A percentile compares a stretch with the other conserved stretches of the same genome.
Conservation (phyloP, 2,329 filamentous ascomycete species). For the Epichloe hybrida region DNA sequence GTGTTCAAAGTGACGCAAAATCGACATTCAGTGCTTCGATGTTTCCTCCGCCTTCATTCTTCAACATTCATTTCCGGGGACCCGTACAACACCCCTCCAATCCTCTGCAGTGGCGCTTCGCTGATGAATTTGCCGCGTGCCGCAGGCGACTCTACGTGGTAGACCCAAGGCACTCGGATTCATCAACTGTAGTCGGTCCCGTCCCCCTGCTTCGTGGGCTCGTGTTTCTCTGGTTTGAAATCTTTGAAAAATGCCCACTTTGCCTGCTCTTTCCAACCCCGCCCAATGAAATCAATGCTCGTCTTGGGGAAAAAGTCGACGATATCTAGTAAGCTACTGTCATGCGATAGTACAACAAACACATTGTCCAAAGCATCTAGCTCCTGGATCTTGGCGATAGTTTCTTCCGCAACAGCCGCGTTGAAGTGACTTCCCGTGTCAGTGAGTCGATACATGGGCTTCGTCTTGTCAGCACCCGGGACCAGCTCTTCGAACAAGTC, state of each 20-base stretch:
- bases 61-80: too few relatives aligned
- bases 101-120: too few relatives aligned
- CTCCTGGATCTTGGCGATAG: not conserved
- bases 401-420: not conserved
- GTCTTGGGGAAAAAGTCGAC: not conserved
- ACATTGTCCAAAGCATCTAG: constrained; percentile 1
- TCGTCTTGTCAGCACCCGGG: not conserved
- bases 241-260: constrained; percentile 1
- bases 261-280: not conserved
- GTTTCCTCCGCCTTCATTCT: too few relatives aligned
- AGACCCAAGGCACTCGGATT: too few relatives aligned
- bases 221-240: not conserved
- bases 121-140: too few relatives aligned
- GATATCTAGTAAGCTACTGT: not conserved
- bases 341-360: not conserved
- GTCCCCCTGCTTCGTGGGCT: too few relatives aligned
- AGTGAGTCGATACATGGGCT: not conserved
- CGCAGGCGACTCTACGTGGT: too few relatives aligned
- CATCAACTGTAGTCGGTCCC: too few relatives aligned
- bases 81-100: too few relatives aligned
- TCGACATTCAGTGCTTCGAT: too few relatives aligned
- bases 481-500: not conserved
- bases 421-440: not conserved
- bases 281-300: not conserved
- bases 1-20: too few relatives aligned